A percentile compares a stretch with the other conserved stretches of the same genome.
These are phyloP conservation scores for Aspergillus fijiensis DNA, from an alignment of 2,329 filamentous ascomycete genomes.

Conservation along the genomic window DNA sequence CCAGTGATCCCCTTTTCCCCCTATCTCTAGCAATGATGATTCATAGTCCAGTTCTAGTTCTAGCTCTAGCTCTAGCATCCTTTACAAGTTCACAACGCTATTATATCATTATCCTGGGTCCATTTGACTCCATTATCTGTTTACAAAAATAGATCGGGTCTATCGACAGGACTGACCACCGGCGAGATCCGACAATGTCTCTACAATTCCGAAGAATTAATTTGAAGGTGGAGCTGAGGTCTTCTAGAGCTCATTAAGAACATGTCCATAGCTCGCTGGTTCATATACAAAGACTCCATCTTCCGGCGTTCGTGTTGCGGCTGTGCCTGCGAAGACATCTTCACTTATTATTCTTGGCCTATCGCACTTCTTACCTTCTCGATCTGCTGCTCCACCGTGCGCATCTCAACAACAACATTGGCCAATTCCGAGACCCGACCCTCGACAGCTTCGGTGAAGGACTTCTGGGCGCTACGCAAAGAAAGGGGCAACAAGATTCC, in stretches of 20 bases:
- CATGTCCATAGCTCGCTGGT: not conserved
- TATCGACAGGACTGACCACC: not conserved
- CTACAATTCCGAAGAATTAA: not conserved
- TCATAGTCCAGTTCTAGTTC: no score
- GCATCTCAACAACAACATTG: slow-evolving; percentile 42
- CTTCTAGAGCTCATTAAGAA: not conserved
- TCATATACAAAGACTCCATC: no score
- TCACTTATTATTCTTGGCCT: slow-evolving; percentile 10
- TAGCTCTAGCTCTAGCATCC: no score
- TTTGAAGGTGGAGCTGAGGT: not conserved
- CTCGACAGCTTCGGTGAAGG: slow-evolving; percentile 43
- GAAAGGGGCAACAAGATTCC: slow-evolving; percentile 49
- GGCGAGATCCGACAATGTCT: not conserved
- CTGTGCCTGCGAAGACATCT: not conserved
- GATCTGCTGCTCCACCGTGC: slow-evolving; percentile 41
- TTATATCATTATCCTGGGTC: no score
- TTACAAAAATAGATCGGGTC: not conserved
- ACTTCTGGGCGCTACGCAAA: slow-evolving; percentile 45
- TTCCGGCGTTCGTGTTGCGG: no score
- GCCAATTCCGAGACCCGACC: slow-evolving; percentile 39
- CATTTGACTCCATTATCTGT: not conserved
- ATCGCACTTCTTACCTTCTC: slow-evolving; percentile 28
- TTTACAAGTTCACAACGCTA: no score
- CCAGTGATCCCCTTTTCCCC: no score
- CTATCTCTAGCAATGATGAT: no score